These are phyloP conservation scores for Agastache rugosa DNA, from an alignment of 257 asterid species.

Conservation along the genomic window DNA sequence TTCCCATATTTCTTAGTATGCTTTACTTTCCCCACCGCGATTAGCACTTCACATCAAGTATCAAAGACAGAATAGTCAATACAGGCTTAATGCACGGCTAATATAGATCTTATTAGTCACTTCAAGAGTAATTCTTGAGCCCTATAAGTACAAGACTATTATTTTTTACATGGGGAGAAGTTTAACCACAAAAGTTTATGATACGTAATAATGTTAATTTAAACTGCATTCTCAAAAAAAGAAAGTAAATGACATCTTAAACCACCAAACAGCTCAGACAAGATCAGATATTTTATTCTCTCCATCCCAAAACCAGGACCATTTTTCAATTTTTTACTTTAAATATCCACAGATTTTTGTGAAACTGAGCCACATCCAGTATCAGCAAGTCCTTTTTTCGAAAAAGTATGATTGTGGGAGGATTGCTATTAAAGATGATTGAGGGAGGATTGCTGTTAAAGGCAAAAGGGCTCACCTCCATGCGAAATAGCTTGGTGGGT, in stretches of 20 bases:
- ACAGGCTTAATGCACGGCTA: neutral
- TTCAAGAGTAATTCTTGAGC: neutral
- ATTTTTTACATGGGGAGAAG: neutral
- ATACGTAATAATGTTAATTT: neutral
- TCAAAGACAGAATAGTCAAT: neutral
- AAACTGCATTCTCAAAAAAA: neutral
- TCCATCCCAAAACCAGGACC: slow-evolving; percentile 13
- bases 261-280: neutral
- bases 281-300: neutral
- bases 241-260: neutral
- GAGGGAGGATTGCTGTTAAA: slow-evolving; percentile 10
- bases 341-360: neutral
- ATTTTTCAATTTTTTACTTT: neutral
- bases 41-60: neutral
- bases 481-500: slow-evolving; percentile 85
- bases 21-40: neutral
- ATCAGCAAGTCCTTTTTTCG: slow-evolving; percentile 10
- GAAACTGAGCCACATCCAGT: slow-evolving; percentile 12
- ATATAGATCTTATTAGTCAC: slow-evolving; percentile 21
- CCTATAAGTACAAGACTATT: neutral
- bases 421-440: slow-evolving; percentile 23
- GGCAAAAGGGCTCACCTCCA: slow-evolving; percentile 71
- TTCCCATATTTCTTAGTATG: neutral
- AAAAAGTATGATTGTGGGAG: slow-evolving; percentile 18
- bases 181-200: neutral